Evolutionary conservation across 495 filamentous ascomycete species (phyloP), one percentile per base, ranked within the genome.

Genomic region (Xylaria scruposa): DNA sequence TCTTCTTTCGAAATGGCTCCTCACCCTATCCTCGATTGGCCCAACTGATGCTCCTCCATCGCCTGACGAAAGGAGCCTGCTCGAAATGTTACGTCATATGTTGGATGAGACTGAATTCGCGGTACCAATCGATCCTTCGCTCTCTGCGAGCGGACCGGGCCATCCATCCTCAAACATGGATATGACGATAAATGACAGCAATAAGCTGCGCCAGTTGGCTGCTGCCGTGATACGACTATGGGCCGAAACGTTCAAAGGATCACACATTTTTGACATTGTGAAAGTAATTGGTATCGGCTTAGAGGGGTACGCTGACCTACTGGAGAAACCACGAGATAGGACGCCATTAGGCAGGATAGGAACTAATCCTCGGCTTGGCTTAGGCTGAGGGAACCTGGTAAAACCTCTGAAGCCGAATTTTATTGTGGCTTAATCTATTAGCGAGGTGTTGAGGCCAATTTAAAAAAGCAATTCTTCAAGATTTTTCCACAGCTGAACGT

Each of bases 101-200:
- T 85, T 94, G 74, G 89, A 92, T 76, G 91, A 94, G 83, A 93
- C 91, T 10, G 90, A 92, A 72, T 90, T 92, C 78, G 90, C 90
- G 54, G 89, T 91, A 8, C 84, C 85, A 2, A 81, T 87, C 60
- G 85, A 87, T 53, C 85, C 85, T 3, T 83, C 83, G 3, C 80
- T 84, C 42, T 83, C 79, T 4, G 81, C 80, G 21, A 75, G 77
- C 36, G 77, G 73, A 4, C 78, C 77, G n/a, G 76, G 76, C 19
- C 80, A 83, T 62, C 75, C 79, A 21, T 77, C 76, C 19, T 78
- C 80, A 3, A 78, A 75, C 8, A 75, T 81, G 71, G 84, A 86
- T 70, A 71, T 81, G 56, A 75, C 79, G 42, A 76, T 79, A 13
- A 81, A 78, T 26, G 85, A 85, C 75, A 84, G 85, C 51, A 83